These are phyloP conservation scores for Saccharomycopsis sp. DNA, from an alignment of 805 yeast species.

Conservation along the genomic window DNA sequence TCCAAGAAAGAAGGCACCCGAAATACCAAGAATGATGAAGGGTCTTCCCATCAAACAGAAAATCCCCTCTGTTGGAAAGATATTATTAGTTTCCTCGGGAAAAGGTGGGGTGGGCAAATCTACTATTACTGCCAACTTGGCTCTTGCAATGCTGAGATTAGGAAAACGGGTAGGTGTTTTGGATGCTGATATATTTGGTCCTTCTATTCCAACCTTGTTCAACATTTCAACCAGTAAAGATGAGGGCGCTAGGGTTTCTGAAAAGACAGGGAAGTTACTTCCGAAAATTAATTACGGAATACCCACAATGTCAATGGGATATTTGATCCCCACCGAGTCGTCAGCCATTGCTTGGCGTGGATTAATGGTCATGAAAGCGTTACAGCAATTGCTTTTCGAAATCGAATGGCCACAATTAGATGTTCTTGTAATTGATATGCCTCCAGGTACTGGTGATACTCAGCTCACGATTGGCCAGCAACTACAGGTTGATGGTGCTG, in stretches of 20 bases:
- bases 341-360: constrained; percentile 84
- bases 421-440: constrained; percentile 71
- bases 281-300: constrained; percentile 72
- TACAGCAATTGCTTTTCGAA: constrained; percentile 77
- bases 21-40: constrained; percentile 37
- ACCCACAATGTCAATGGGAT: constrained; percentile 88
- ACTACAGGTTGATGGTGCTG: constrained; percentile 68
- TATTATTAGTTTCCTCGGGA: constrained; percentile 70
- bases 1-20: constrained; percentile 30
- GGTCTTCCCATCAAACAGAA: constrained; percentile 50
- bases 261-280: constrained; percentile 44
- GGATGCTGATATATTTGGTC: constrained; percentile 83
- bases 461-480: constrained; percentile 80
- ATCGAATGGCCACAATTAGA: constrained; percentile 71
- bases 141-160: constrained; percentile 47
- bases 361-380: constrained; percentile 77
- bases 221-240: constrained; percentile 31
- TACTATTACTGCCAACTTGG: constrained; percentile 63
- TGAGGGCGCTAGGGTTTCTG: constrained; percentile 60
- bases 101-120: constrained; percentile 98
- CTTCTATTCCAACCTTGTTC: constrained; percentile 70
- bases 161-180: constrained; percentile 61
- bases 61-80: constrained; percentile 54
- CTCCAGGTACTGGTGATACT: constrained; percentile 89
- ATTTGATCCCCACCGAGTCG: constrained; percentile 55